Evolutionary conservation across 73 alveolate species (phyloP), one percentile per base, ranked within the genome.

Genomic region (Symbiodinium natans): DNA sequence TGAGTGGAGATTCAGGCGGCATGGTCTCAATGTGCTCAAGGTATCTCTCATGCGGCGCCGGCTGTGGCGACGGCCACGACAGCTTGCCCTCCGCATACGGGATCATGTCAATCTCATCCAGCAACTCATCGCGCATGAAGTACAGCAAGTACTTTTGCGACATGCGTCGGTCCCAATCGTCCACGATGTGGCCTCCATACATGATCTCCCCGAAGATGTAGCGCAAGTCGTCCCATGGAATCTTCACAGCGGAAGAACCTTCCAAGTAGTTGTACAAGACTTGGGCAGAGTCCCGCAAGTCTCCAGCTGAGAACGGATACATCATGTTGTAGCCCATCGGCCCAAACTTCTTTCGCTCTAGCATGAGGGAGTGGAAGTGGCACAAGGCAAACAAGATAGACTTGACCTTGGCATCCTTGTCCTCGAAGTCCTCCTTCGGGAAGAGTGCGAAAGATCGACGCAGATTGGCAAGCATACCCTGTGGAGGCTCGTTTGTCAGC

Each of bases 171-270:
- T 99, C 99, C 99, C 99, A 99, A 99, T 99, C 99, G 99, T 99
- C 99, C 46, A 99, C 99, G 94, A 99, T 99, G 99, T 99, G 99
- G 41, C 99, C 99, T 43, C 99, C 99, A 94, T 99, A 99, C 99
- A 99, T 99, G 99, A 99, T 99, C 99, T 99, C 99, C 56, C 99
- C 99, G 93, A 99, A 99, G 94, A 99, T 99, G 99, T 99, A 99
- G 97, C 99, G 93, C 87, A 99, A 73, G 48, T 99, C 99, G 33
- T 94, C 99, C 99, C 99, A 99, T 17, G 99, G 99, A 23, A 99
- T 89, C 98, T 99, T 99, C 85, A 95, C 99, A 7, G 99, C 99
- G 25, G 93, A 71, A 19, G 93, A 71, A 40, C 90, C 96, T 42
- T 99, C 99, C 94, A 99, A 25, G 93, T 99, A 99, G 98, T 99